Percentiles rank a stretch among this genome's conserved stretches.
phyloP scores from a whole-genome alignment of 2,329 filamentous ascomycete genomes.

The Parastagonospora nodorum region DNA sequence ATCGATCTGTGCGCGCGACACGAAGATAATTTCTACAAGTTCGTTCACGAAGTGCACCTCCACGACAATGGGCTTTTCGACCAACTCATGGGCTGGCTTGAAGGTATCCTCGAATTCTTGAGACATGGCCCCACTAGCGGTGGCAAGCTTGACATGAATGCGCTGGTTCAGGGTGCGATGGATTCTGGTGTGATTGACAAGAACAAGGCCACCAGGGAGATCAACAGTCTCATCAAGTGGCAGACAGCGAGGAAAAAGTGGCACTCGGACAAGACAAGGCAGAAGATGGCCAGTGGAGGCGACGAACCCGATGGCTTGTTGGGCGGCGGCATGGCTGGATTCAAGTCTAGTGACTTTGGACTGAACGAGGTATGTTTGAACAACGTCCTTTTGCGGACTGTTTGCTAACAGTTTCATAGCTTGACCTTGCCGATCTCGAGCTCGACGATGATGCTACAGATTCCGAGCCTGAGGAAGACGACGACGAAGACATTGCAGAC shows the following conservation, averaged over 20 bases:
- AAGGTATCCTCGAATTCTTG: conserved; percentile 91
- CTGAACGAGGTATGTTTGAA: conserved; percentile 67
- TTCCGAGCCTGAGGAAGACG: conserved; percentile 61
- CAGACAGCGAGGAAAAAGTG: conserved; percentile 95
- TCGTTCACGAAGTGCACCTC: conserved; percentile 95
- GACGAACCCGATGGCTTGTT: conserved; percentile 51
- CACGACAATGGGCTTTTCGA: conserved; percentile 97
- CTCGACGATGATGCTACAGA: conserved; percentile 72
- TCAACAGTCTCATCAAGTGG: conserved; percentile 87
- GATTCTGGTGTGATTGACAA: conserved; percentile 71
- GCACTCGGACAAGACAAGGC: conserved; percentile 96
- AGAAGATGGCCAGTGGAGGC: conserved; percentile 92
- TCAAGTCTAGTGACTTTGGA: conserved; percentile 86
- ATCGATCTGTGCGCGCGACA: conserved; percentile 96
- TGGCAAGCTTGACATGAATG: conserved; percentile 92
- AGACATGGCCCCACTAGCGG: conserved; percentile 78
- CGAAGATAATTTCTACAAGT: conserved; percentile 98
- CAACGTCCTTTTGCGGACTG: not conserved
- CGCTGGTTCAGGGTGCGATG: conserved; percentile 81
- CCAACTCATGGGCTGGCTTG: conserved; percentile 95
- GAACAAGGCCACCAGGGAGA: conserved; percentile 74
- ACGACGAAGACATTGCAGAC: conserved; percentile 78
- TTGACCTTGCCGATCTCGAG: conserved; percentile 81
- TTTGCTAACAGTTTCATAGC: conserved; percentile 39
- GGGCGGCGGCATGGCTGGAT: conserved; percentile 54